Evolutionary conservation across 768 basidiomycete species (phyloP).

Genomic region (Lentinula edodes): DNA sequence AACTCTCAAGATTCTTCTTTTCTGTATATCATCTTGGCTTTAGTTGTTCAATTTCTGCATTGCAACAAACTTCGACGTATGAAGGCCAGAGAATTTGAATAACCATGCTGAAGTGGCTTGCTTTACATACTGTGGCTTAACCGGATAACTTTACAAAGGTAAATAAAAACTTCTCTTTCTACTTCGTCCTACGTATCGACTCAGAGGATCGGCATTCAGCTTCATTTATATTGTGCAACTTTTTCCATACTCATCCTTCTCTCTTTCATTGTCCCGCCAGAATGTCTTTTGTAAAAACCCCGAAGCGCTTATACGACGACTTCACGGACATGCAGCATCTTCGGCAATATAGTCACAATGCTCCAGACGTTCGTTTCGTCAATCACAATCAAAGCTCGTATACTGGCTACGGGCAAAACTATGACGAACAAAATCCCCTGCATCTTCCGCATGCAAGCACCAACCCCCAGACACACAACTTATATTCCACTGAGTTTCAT

Average conservation of each 20-base stretch:
- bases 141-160: neutral
- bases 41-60: neutral
- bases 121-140: slow-evolving; percentile 5
- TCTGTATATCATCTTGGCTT: neutral
- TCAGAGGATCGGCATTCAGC: slow-evolving; percentile 1
- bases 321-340: neutral
- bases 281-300: slow-evolving; percentile 1
- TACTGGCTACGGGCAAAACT: neutral
- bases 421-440: neutral
- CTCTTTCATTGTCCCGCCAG: neutral
- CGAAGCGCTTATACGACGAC: neutral
- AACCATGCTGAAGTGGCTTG: neutral
- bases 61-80: neutral
- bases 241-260: neutral
- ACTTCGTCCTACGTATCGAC: neutral
- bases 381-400: neutral
- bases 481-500: neutral
- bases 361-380: neutral
- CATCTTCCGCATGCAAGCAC: no score
- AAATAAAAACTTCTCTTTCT: neutral
- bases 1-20: neutral
- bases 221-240: neutral
- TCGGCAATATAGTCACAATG: neutral
- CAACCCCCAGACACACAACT: neutral
- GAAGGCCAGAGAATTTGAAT: neutral